Conservation (phyloP, 108 stramenopile genomes). For the Schizochytrium sp. region DNA sequence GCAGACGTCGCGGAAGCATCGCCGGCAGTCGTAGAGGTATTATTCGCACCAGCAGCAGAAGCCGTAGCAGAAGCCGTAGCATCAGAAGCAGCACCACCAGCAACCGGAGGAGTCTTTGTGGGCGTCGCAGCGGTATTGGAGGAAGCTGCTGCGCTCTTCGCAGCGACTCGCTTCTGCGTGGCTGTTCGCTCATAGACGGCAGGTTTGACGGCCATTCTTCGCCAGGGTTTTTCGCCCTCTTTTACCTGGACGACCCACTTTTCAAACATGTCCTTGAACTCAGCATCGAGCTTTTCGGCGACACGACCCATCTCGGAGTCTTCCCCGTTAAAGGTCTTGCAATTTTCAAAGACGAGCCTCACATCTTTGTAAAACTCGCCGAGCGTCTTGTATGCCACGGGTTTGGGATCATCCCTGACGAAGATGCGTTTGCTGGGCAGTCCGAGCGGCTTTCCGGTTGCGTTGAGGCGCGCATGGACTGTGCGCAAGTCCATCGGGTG, state of each 20-base stretch:
- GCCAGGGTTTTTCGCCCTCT: background rate
- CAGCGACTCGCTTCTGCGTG: background rate
- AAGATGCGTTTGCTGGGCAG: background rate
- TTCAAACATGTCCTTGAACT: background rate
- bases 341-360: background rate
- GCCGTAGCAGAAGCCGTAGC: too few species aligned
- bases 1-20: too few species aligned
- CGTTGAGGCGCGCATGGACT: background rate
- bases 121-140: too few species aligned
- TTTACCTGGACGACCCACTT: background rate
- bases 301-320: background rate
- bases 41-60: too few species aligned
- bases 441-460: background rate
- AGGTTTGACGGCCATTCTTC: background rate
- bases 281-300: background rate
- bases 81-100: too few species aligned
- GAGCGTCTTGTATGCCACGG: background rate
- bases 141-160: background rate
- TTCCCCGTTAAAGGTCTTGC: background rate
- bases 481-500: conserved; percentile 8
- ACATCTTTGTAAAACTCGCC: background rate
- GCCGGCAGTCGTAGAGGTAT: too few species aligned
- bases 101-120: too few species aligned
- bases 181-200: background rate
- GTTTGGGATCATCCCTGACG: background rate